These are phyloP conservation scores for Claviceps maximensis DNA, from an alignment of 2,329 filamentous ascomycete genomes.

Conservation along the genomic window DNA sequence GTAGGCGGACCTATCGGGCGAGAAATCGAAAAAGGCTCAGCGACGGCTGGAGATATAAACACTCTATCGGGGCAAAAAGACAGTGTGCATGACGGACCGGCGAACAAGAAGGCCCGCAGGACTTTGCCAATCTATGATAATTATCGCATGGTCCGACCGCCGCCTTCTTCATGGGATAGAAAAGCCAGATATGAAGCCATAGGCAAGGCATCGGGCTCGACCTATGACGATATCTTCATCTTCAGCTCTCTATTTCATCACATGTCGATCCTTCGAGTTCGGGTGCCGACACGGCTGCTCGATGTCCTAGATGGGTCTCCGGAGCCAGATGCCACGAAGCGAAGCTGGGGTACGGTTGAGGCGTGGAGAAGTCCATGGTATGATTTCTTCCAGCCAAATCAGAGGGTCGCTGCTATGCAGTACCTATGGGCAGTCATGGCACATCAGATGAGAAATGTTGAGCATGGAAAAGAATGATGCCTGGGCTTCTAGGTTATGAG, in stretches of 20 bases:
- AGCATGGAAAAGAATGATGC: background rate
- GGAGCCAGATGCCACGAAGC: slow-evolving; percentile 18
- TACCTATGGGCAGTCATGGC: slow-evolving; percentile 46
- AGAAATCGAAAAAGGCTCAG: slow-evolving; percentile 38
- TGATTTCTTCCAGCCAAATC: slow-evolving; percentile 41
- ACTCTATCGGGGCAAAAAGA: slow-evolving; percentile 14
- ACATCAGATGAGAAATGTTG: slow-evolving; percentile 40
- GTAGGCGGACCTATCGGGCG: slow-evolving; percentile 48
- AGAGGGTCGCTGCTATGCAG: slow-evolving; percentile 43
- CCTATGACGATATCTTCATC: slow-evolving; percentile 49
- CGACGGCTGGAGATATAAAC: slow-evolving; percentile 34
- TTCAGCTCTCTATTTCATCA: slow-evolving; percentile 51
- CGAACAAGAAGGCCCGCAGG: slow-evolving; percentile 37
- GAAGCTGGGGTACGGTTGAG: slow-evolving; percentile 39
- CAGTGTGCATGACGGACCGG: slow-evolving; percentile 12
- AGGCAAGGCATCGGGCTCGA: slow-evolving; percentile 32
- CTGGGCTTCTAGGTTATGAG: background rate
- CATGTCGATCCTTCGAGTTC: slow-evolving; percentile 41
- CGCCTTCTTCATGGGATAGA: slow-evolving; percentile 44
- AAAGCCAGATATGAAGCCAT: slow-evolving; percentile 46
- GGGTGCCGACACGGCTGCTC: slow-evolving; percentile 42
- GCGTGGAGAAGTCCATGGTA: slow-evolving; percentile 48
- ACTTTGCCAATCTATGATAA: slow-evolving; percentile 47
- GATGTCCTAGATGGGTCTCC: slow-evolving; percentile 36
- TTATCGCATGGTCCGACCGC: slow-evolving; percentile 48